A percentile compares a stretch with the other conserved stretches of the same genome.
Conservation (phyloP, 2,329 filamentous ascomycete genomes). For the Chaetomiaceae sp. region DNA sequence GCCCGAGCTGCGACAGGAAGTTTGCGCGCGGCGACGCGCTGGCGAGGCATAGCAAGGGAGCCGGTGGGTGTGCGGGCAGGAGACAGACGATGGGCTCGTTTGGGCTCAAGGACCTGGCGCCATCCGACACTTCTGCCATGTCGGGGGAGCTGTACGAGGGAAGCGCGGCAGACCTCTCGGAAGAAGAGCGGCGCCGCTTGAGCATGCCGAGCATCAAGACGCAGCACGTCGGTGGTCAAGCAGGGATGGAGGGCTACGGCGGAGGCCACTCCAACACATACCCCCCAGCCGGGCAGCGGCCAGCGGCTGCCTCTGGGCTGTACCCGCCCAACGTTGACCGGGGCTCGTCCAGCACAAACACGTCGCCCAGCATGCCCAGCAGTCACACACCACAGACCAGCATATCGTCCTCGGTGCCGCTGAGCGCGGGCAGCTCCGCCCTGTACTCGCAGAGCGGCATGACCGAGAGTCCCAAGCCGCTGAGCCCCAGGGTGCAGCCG, state of each 20-base stretch:
- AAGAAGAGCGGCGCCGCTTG: conserved; percentile 58
- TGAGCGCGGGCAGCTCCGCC: conserved; percentile 45
- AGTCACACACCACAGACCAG: conserved; percentile 48
- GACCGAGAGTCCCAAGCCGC: conserved; percentile 82
- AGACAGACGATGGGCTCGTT: conserved; percentile 82
- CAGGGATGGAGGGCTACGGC: conserved; percentile 47
- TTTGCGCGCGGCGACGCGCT: conserved; percentile 95
- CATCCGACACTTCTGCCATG: conserved; percentile 52
- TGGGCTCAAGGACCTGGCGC: conserved; percentile 66
- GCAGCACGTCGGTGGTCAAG: conserved; percentile 56
- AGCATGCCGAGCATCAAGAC: conserved; percentile 73
- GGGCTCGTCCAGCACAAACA: conserved; percentile 49
- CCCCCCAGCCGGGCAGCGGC: conserved; percentile 59
- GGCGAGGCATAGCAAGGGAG: conserved; percentile 90
- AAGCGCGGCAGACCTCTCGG: conserved; percentile 55
- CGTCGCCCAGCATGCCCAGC: conserved; percentile 48
- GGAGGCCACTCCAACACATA: conserved; percentile 69
- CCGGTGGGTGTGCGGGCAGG: conserved; percentile 89
- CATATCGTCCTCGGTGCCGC: conserved; percentile 46
- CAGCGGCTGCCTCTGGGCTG: conserved; percentile 50
- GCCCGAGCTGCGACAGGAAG: conserved; percentile 87
- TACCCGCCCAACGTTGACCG: conserved; percentile 60
- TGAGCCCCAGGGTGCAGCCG: conserved; percentile 59
- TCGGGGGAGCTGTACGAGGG: conserved; percentile 53
- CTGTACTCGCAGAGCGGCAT: conserved; percentile 70